Evolutionary conservation across 495 filamentous ascomycete genomes (phyloP).

Genomic region (Aspergillus cavernicola): DNA sequence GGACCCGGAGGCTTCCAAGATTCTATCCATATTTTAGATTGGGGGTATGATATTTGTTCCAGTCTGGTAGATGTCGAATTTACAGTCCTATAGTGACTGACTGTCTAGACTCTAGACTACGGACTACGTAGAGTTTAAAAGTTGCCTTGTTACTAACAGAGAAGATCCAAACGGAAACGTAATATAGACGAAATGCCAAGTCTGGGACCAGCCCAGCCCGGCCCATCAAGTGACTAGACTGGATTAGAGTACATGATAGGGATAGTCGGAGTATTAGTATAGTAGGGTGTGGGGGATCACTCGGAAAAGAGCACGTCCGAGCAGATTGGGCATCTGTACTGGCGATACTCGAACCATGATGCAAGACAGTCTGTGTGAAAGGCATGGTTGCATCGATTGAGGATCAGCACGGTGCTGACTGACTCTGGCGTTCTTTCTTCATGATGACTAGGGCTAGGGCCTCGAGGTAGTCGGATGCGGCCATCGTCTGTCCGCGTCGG

Average conservation of each 20-base stretch:
- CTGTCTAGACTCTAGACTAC: too few species aligned
- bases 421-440: neutral
- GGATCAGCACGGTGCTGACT: conserved; percentile 15
- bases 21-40: too few species aligned
- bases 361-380: conserved; percentile 32
- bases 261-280: neutral
- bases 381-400: conserved; percentile 33
- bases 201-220: conserved; percentile 5
- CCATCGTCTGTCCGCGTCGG: neutral
- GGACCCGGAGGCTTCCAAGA: too few species aligned
- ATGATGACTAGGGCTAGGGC: neutral
- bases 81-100: too few species aligned
- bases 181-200: conserved; percentile 8
- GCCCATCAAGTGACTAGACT: neutral
- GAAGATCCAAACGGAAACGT: conserved; percentile 7
- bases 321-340: conserved; percentile 34
- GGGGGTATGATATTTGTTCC: too few species aligned
- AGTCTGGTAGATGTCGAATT: too few species aligned
- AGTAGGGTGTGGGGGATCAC: neutral
- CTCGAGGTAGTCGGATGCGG: neutral
- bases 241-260: neutral
- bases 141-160: too few species aligned
- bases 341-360: conserved; percentile 33
- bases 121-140: too few species aligned
- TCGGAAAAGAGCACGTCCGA: conserved; percentile 27